These are phyloP conservation scores for Noccaea caerulescens DNA, from an alignment of 345 rosid genomes.

Conservation along the genomic window DNA sequence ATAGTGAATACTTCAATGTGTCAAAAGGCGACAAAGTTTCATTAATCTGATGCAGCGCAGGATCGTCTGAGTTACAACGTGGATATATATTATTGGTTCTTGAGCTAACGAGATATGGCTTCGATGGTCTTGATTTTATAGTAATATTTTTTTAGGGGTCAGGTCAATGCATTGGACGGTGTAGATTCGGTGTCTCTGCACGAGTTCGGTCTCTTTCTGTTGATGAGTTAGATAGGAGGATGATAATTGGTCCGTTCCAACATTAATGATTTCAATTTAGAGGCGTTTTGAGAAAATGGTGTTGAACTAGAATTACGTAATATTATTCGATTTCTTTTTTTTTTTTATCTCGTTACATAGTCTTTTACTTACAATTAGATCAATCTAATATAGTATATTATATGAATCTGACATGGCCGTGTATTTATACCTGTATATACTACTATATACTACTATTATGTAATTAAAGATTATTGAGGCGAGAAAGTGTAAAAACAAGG, in stretches of 20 bases:
- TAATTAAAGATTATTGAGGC: slow-evolving; percentile 2
- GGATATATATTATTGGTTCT: slow-evolving; percentile 2
- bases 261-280: slow-evolving; percentile 14
- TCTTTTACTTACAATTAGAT: neutral
- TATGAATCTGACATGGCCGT: neutral
- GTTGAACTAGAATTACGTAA: no score
- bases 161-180: slow-evolving; percentile 40
- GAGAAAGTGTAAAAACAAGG: neutral
- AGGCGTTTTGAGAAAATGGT: slow-evolving; percentile 11
- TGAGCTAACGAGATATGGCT: slow-evolving; percentile 20
- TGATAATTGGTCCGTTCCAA: slow-evolving; percentile 7
- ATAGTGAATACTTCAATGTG: slow-evolving; percentile 33
- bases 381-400: neutral
- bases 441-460: neutral
- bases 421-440: neutral
- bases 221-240: slow-evolving; percentile 29
- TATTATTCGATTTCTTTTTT: neutral
- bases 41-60: slow-evolving; percentile 11
- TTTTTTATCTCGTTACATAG: neutral
- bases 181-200: slow-evolving; percentile 10
- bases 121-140: slow-evolving; percentile 2
- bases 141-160: neutral
- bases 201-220: slow-evolving; percentile 37
- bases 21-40: slow-evolving; percentile 14
- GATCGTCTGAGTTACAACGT: slow-evolving; percentile 22